Percentiles rank a stretch among this genome's conserved stretches.
phyloP scores from a whole-genome alignment of 164 flowering plant genomes.

The Protea cynaroides region DNA sequence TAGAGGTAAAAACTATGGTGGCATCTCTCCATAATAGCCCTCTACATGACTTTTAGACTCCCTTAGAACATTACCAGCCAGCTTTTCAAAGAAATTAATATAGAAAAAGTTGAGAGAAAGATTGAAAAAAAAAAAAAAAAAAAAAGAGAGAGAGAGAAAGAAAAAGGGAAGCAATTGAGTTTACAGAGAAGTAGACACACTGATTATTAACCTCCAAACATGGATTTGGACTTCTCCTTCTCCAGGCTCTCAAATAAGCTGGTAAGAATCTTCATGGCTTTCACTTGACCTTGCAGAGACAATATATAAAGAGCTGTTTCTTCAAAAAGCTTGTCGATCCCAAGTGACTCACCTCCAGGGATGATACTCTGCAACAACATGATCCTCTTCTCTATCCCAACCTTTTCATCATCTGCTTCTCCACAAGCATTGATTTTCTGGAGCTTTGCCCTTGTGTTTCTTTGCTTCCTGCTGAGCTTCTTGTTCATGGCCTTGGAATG shows the following conservation, averaged over 20 bases:
- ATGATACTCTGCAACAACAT: constrained; percentile 45
- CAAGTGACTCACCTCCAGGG: constrained; percentile 49
- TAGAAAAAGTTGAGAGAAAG: background rate
- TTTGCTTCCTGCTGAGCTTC: background rate
- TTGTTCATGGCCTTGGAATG: background rate
- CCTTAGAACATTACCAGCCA: too few species aligned
- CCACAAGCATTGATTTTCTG: background rate
- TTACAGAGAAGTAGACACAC: background rate
- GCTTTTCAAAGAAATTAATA: background rate
- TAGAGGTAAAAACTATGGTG: too few species aligned
- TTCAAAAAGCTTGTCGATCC: constrained; percentile 43
- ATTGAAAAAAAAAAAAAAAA: background rate
- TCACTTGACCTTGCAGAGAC: constrained; percentile 40
- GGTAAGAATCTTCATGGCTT: constrained; percentile 38
- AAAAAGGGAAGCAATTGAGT: background rate
- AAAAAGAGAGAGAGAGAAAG: background rate
- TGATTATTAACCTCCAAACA: constrained; percentile 30
- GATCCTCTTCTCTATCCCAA: constrained; percentile 44
- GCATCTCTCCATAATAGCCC: too few species aligned
- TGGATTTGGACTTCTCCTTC: constrained; percentile 26
- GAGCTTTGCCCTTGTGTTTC: background rate
- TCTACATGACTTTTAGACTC: too few species aligned
- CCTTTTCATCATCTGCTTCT: constrained; percentile 24
- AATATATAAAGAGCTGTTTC: constrained; percentile 55
- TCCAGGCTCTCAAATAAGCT: constrained; percentile 29